phyloP scores from a whole-genome alignment of 2,329 filamentous ascomycete genomes.

The Fonsecaea pugnacius region DNA sequence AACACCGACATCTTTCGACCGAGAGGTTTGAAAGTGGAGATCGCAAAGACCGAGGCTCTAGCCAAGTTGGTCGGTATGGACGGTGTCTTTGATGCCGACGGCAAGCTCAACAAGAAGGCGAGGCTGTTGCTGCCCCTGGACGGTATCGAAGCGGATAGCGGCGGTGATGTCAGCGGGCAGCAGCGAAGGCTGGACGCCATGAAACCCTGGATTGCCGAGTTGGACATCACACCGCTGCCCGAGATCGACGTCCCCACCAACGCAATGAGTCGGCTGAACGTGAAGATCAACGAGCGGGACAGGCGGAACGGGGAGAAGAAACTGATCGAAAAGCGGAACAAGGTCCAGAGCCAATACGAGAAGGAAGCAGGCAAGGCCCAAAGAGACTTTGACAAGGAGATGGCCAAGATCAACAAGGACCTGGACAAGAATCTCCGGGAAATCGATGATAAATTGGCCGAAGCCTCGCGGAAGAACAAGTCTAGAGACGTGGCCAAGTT shows the following conservation, averaged over 20 bases:
- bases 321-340: constrained; percentile 15
- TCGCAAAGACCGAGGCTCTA: constrained; percentile 39
- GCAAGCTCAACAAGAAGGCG: constrained; percentile 36
- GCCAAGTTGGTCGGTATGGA: constrained; percentile 39
- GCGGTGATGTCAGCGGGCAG: constrained; percentile 16
- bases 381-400: constrained; percentile 6
- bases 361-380: constrained; percentile 13
- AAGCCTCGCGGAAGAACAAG: constrained; percentile 10
- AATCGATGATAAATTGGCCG: constrained; percentile 15
- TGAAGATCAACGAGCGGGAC: constrained; percentile 37
- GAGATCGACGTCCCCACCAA: constrained; percentile 35
- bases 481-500: constrained; percentile 6
- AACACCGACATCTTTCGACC: constrained; percentile 39
- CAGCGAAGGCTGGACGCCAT: constrained; percentile 34
- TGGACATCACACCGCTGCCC: constrained; percentile 33
- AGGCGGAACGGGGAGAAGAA: constrained; percentile 18
- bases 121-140: constrained; percentile 25
- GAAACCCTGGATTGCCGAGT: constrained; percentile 39
- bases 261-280: constrained; percentile 37
- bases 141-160: neutral
- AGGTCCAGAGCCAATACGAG: constrained; percentile 9
- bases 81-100: constrained; percentile 36
- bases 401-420: constrained; percentile 12
- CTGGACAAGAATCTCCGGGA: constrained; percentile 11
- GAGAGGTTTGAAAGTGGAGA: constrained; percentile 38